Conservation (phyloP, 805 yeast genomes). For the Ogataea trehaloabstinens region DNA sequence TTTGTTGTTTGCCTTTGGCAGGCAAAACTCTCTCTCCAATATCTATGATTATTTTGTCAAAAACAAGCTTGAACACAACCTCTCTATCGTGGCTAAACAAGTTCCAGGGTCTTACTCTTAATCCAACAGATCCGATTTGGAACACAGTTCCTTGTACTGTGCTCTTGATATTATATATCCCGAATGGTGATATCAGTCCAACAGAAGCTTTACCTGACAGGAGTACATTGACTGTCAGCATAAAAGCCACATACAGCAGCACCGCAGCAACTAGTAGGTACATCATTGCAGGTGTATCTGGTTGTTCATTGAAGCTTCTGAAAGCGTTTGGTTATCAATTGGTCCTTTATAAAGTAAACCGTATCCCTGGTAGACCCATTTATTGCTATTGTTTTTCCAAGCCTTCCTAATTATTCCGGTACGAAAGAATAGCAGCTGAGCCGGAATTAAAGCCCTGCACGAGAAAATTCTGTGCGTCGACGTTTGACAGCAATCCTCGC, state of each 20-base stretch:
- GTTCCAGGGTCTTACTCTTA: conserved; percentile 19
- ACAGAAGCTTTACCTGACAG: conserved; percentile 20
- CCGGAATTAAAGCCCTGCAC: too few relatives aligned
- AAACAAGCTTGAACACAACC: neutral
- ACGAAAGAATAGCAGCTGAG: too few relatives aligned
- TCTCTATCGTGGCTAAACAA: conserved; percentile 6
- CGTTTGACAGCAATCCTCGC: too few relatives aligned
- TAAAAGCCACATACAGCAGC: conserved; percentile 7
- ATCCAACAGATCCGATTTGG: conserved; percentile 13
- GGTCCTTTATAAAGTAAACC: too few relatives aligned
- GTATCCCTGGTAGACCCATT: too few relatives aligned
- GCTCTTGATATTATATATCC: conserved; percentile 15
- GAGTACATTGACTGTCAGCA: conserved; percentile 12
- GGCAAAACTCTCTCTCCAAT: neutral
- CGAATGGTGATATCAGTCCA: conserved; percentile 25
- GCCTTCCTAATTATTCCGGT: too few relatives aligned
- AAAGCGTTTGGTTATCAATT: too few relatives aligned
- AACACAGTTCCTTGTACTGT: conserved; percentile 7
- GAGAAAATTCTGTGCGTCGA: too few relatives aligned
- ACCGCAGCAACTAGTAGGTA: conserved; percentile 4
- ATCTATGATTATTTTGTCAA: conserved; percentile 1
- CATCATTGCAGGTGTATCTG: neutral
- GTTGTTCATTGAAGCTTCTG: too few relatives aligned
- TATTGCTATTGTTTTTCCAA: too few relatives aligned
- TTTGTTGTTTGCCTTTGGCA: neutral